A percentile compares a stretch with the other conserved stretches of the same genome.
Evolutionary conservation across 345 rosid genomes (phyloP).

Genomic region (Lenwebbia sp.): DNA sequence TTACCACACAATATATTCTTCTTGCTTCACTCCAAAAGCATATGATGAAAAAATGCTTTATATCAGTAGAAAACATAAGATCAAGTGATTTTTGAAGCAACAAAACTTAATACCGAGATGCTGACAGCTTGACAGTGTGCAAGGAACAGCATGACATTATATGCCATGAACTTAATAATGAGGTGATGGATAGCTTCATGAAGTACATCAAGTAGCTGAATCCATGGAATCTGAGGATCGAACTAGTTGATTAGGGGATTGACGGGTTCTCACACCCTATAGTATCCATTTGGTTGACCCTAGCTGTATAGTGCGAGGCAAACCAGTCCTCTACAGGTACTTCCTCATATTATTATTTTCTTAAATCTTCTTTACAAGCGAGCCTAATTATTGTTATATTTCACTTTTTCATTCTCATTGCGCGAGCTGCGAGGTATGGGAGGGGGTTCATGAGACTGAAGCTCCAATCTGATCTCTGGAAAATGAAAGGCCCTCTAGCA

Average conservation of each 20-base stretch:
- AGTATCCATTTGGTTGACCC: background rate
- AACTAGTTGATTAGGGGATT: background rate
- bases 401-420: background rate
- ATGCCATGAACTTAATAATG: background rate
- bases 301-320: background rate
- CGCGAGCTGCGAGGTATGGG: background rate
- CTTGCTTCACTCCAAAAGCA: background rate
- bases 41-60: background rate
- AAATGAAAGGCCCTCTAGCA: background rate
- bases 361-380: background rate
- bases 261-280: background rate
- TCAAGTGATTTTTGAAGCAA: background rate
- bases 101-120: background rate
- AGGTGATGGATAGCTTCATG: background rate
- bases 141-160: background rate
- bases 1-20: background rate
- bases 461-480: background rate
- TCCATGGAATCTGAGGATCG: background rate
- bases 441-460: background rate
- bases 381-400: background rate
- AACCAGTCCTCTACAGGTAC: background rate
- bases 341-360: background rate
- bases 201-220: background rate
- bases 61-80: background rate
- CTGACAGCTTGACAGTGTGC: background rate